Conservation (phyloP, 176 grass and related monocot species). For the Chrysopogon serrulatus region DNA sequence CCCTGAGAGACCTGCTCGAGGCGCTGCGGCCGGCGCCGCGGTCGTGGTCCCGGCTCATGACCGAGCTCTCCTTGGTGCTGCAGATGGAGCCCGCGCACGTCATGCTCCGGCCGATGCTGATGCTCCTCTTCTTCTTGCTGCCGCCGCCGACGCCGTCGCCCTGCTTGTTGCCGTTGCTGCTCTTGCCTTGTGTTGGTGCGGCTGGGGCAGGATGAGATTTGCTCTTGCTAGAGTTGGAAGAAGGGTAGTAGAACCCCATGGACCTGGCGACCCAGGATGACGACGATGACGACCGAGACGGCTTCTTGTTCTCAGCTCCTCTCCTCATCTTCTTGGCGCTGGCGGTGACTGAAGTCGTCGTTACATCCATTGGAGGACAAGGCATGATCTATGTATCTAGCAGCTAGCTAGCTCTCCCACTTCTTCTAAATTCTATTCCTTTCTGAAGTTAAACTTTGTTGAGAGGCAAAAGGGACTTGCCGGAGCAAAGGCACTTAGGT, state of each 20-base stretch:
- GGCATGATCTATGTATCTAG: slow-evolving; percentile 6
- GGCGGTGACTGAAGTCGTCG: background rate
- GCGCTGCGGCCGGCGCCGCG: background rate
- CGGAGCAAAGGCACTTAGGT: slow-evolving; percentile 5
- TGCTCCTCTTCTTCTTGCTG: slow-evolving; percentile 22
- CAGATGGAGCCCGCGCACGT: slow-evolving; percentile 42
- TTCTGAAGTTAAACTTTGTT: slow-evolving; percentile 5
- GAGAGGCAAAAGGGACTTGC: background rate
- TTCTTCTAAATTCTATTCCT: background rate
- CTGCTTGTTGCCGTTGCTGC: background rate
- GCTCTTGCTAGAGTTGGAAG: slow-evolving; percentile 32
- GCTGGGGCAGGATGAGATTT: slow-evolving; percentile 30
- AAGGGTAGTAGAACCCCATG: background rate
- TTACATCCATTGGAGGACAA: slow-evolving; percentile 47
- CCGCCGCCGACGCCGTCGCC: slow-evolving; percentile 22
- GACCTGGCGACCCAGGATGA: slow-evolving; percentile 8
- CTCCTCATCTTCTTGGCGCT: slow-evolving; percentile 23
- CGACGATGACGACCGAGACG: background rate
- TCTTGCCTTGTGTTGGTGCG: background rate
- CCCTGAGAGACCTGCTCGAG: slow-evolving; percentile 32
- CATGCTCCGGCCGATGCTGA: slow-evolving; percentile 41
- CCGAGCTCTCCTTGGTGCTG: slow-evolving; percentile 52
- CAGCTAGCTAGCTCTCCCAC: background rate
- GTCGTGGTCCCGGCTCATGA: background rate
- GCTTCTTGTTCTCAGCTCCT: background rate